phyloP scores from a whole-genome alignment of 257 asterid species.

The Capsicum baccatum region DNA sequence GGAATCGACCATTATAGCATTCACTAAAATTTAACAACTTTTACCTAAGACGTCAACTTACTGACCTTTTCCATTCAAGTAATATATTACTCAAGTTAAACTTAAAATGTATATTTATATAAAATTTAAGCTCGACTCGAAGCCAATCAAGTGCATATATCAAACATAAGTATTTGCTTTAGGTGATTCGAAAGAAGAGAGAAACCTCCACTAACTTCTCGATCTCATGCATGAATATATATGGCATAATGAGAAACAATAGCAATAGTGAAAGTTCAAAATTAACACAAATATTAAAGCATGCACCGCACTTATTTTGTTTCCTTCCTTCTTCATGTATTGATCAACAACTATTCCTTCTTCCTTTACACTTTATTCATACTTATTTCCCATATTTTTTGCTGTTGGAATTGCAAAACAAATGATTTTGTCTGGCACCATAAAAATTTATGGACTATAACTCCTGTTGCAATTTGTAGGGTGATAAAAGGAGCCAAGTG shows the following conservation, averaged over 20 bases:
- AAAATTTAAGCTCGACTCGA: too few relatives aligned
- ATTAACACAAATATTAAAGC: constrained; percentile 23
- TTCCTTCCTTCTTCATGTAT: constrained; percentile 11
- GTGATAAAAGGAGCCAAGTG: neutral
- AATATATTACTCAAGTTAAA: too few relatives aligned
- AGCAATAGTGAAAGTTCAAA: neutral
- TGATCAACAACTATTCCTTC: neutral
- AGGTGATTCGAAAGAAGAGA: neutral
- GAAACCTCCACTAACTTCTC: neutral
- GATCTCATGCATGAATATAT: neutral
- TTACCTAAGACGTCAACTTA: too few relatives aligned
- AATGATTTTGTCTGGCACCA: constrained; percentile 25
- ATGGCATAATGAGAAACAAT: constrained; percentile 9
- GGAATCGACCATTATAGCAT: too few relatives aligned
- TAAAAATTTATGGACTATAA: constrained; percentile 8
- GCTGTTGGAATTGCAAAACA: constrained; percentile 20
- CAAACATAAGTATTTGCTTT: neutral
- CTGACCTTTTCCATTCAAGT: too few relatives aligned
- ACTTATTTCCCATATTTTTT: constrained; percentile 9
- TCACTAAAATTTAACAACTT: too few relatives aligned
- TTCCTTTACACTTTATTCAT: constrained; percentile 15
- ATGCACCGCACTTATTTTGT: constrained; percentile 22
- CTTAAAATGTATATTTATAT: too few relatives aligned
- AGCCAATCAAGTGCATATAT: neutral
- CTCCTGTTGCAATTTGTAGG: constrained; percentile 3